Percentiles rank a stretch among this genome's conserved stretches.
These are phyloP conservation scores for Avena atlantica DNA, from an alignment of 176 grass and related monocot genomes.

Conservation along the genomic window DNA sequence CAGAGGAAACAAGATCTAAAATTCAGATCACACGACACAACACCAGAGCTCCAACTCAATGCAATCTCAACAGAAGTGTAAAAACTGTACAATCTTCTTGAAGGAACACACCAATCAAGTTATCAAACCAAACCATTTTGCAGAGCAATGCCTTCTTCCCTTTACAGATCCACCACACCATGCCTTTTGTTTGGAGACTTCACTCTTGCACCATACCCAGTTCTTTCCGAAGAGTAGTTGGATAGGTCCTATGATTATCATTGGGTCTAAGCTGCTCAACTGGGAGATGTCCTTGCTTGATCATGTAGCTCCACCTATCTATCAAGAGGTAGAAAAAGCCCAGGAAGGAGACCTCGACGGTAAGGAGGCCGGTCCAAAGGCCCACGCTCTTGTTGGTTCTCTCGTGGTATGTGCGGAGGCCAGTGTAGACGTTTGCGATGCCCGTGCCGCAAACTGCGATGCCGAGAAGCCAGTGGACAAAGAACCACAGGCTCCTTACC, in stretches of 20 bases:
- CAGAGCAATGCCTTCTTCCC: slow-evolving; percentile 10
- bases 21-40: background rate
- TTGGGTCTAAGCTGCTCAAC: slow-evolving; percentile 75
- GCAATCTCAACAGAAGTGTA: slow-evolving; percentile 32
- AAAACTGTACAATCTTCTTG: slow-evolving; percentile 50
- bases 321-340: slow-evolving; percentile 78
- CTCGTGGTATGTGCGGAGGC: slow-evolving; percentile 79
- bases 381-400: slow-evolving; percentile 68
- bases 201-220: slow-evolving; percentile 46
- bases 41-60: slow-evolving; percentile 35
- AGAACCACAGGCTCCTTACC: slow-evolving; percentile 79
- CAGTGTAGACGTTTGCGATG: slow-evolving; percentile 79
- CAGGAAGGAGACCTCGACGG: slow-evolving; percentile 71
- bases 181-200: background rate
- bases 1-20: background rate
- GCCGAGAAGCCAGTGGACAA: slow-evolving; percentile 79
- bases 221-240: slow-evolving; percentile 61
- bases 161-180: background rate
- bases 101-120: slow-evolving; percentile 37
- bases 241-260: slow-evolving; percentile 54
- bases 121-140: slow-evolving; percentile 36
- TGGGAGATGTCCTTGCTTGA: slow-evolving; percentile 63
- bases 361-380: slow-evolving; percentile 76
- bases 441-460: slow-evolving; percentile 58
- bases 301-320: slow-evolving; percentile 82